Conservation (phyloP, 2,329 filamentous ascomycete species). For the Bipolaris zeicola region DNA sequence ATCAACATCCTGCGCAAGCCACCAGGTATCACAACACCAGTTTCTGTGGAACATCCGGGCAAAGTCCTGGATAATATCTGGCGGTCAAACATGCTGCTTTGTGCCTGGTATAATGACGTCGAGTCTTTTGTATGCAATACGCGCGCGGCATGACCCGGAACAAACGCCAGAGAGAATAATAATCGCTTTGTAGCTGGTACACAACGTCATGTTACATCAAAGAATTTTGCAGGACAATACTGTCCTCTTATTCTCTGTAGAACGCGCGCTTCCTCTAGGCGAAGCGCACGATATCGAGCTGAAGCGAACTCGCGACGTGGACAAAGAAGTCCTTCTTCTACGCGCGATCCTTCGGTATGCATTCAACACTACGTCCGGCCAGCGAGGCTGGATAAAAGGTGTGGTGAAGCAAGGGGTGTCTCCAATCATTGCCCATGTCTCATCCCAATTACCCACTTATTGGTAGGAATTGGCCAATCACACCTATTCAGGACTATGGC, state of each 20-base stretch:
- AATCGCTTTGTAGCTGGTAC: neutral
- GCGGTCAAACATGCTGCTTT: neutral
- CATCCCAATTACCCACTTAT: slow-evolving; percentile 18
- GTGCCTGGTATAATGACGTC: neutral
- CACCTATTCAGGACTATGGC: neutral
- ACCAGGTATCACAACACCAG: neutral
- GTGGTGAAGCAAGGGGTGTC: slow-evolving; percentile 37
- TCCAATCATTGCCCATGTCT: slow-evolving; percentile 37
- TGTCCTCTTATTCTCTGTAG: neutral
- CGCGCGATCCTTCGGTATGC: neutral
- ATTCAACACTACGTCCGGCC: slow-evolving; percentile 15
- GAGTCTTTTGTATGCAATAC: neutral
- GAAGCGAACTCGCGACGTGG: slow-evolving; percentile 11
- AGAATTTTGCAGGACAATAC: no score
- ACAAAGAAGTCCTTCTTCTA: neutral
- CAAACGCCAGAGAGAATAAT: neutral
- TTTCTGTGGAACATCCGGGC: neutral
- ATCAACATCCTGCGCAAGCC: neutral
- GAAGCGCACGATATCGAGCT: slow-evolving; percentile 4
- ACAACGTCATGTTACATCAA: neutral
- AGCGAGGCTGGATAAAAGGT: slow-evolving; percentile 16
- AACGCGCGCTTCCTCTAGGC: slow-evolving; percentile 5
- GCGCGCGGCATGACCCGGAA: neutral
- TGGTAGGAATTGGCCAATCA: slow-evolving; percentile 31
- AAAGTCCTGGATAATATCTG: neutral